A percentile compares a stretch with the other conserved stretches of the same genome.
phyloP scores from a whole-genome alignment of 2,329 filamentous ascomycete species.

The Paecilomyces fulvus region DNA sequence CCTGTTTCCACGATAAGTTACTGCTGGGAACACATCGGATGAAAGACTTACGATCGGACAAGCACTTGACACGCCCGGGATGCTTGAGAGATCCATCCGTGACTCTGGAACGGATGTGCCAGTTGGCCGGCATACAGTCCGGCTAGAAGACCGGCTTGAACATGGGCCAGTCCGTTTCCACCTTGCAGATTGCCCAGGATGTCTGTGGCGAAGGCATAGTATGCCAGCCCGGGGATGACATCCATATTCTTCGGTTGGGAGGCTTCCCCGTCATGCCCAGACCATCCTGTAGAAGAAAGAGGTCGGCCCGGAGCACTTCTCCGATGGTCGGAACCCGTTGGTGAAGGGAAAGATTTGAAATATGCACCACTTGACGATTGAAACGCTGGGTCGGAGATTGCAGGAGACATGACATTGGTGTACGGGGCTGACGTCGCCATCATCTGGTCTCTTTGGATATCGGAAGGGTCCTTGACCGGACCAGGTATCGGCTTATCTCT shows the following conservation, averaged over 20 bases:
- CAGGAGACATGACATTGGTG: conserved; percentile 19
- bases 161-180: conserved; percentile 70
- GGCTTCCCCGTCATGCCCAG: conserved; percentile 12
- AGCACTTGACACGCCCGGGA: conserved; percentile 59
- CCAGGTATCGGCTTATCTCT: conserved; percentile 41
- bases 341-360: conserved; percentile 11
- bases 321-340: conserved; percentile 9
- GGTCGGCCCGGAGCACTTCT: conserved; percentile 8
- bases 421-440: conserved; percentile 11
- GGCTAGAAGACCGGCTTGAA: conserved; percentile 76
- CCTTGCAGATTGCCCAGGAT: conserved; percentile 77
- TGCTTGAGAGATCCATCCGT: conserved; percentile 57
- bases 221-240: conserved; percentile 78
- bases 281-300: conserved; percentile 4
- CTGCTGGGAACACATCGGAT: not conserved
- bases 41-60: conserved; percentile 56
- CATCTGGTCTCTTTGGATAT: conserved; percentile 15
- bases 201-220: conserved; percentile 77
- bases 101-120: conserved; percentile 79
- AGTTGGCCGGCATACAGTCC: conserved; percentile 85
- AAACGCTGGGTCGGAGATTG: conserved; percentile 16
- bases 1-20: conserved; percentile 10
- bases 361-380: conserved; percentile 15
- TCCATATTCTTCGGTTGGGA: conserved; percentile 59
- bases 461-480: conserved; percentile 39